Percentiles rank a stretch among this genome's conserved stretches.
phyloP scores from a whole-genome alignment of 768 basidiomycete species.

The Suillus discolor region DNA sequence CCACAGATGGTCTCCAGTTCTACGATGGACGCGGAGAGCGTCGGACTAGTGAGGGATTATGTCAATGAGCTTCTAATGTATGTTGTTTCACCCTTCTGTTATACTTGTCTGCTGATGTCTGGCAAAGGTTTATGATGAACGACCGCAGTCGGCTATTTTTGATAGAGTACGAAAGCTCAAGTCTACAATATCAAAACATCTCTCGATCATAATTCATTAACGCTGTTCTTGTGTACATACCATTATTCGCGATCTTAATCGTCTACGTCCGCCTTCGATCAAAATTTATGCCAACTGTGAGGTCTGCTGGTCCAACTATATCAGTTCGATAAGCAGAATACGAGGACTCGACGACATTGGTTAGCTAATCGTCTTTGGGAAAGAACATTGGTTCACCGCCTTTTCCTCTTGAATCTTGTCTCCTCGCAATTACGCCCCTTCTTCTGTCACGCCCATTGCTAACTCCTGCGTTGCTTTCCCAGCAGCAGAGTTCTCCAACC shows the following conservation, averaged over 20 bases:
- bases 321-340: background rate
- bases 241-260: conserved; percentile 1
- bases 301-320: background rate
- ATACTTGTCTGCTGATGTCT: background rate
- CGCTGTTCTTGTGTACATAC: background rate
- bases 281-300: background rate
- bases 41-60: conserved; percentile 82
- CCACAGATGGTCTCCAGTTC: conserved; percentile 90
- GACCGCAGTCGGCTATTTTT: conserved; percentile 77
- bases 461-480: conserved; percentile 60
- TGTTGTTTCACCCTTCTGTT: conserved; percentile 24
- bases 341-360: background rate
- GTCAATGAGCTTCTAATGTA: conserved; percentile 86
- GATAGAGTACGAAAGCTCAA: conserved; percentile 77
- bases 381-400: background rate
- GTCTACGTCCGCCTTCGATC: background rate
- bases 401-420: background rate
- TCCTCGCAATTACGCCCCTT: background rate
- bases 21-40: conserved; percentile 88
- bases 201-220: conserved; percentile 59
- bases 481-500: conserved; percentile 26
- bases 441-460: conserved; percentile 41
- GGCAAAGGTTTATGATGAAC: conserved; percentile 72
- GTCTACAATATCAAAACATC: conserved; percentile 79
- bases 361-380: background rate